A percentile compares a stretch with the other conserved stretches of the same genome.
phyloP scores from a whole-genome alignment of 2,329 filamentous ascomycete genomes.

The Pyrenochaeta sp. region DNA sequence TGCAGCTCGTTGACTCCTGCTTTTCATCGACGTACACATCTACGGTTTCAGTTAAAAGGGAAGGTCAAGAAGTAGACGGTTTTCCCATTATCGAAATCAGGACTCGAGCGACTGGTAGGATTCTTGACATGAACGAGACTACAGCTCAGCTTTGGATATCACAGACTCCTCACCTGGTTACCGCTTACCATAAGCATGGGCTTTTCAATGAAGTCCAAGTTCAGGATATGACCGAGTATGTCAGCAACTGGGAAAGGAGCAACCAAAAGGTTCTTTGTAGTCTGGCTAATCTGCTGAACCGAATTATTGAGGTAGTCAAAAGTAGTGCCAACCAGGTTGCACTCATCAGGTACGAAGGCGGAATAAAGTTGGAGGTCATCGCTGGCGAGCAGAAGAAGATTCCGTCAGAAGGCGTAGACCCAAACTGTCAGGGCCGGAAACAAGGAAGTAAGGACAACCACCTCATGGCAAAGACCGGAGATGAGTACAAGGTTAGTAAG shows the following conservation, averaged over 20 bases:
- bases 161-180: slow-evolving; percentile 56
- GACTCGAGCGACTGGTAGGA: slow-evolving; percentile 45
- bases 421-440: slow-evolving; percentile 34
- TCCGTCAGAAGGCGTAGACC: slow-evolving; percentile 11
- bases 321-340: slow-evolving; percentile 8
- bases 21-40: too few relatives aligned
- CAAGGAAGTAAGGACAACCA: too few relatives aligned
- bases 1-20: slow-evolving; percentile 2
- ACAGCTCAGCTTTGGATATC: slow-evolving; percentile 55
- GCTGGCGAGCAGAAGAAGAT: slow-evolving; percentile 1
- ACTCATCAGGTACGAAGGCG: slow-evolving; percentile 9
- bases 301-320: slow-evolving; percentile 14
- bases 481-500: too few relatives aligned
- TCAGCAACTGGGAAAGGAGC: slow-evolving; percentile 14
- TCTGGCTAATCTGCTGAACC: slow-evolving; percentile 14
- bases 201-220: slow-evolving; percentile 32
- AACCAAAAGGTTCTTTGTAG: slow-evolving; percentile 13
- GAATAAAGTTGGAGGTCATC: slow-evolving; percentile 7
- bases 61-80: slow-evolving; percentile 9
- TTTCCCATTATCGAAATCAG: slow-evolving; percentile 56
- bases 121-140: slow-evolving; percentile 44
- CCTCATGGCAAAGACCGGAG: too few relatives aligned
- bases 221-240: slow-evolving; percentile 10
- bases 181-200: slow-evolving; percentile 51
- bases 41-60: slow-evolving; percentile 38